These are phyloP conservation scores for Ustilago shanxiensis DNA, from an alignment of 1,284 basidiomycete species.

Conservation along the genomic window DNA sequence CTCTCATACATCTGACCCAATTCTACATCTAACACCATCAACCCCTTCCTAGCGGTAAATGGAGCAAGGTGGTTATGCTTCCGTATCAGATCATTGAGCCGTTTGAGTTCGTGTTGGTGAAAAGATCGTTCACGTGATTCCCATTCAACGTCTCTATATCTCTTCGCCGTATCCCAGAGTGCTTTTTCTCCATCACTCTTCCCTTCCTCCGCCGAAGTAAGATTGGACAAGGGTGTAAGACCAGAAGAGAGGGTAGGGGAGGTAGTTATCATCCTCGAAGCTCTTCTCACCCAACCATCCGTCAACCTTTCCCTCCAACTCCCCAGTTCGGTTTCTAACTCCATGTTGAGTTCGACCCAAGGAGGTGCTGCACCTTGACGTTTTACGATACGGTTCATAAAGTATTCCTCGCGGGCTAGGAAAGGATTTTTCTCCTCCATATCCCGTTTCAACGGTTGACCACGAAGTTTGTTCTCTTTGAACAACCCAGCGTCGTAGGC, in stretches of 20 bases:
- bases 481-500: conserved; percentile 80
- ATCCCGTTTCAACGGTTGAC: conserved; percentile 77
- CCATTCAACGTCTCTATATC: conserved; percentile 81
- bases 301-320: conserved; percentile 78
- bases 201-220: conserved; percentile 1
- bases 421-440: conserved; percentile 82
- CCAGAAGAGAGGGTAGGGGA: conserved; percentile 69
- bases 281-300: conserved; percentile 78
- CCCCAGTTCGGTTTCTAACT: conserved; percentile 75
- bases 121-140: conserved; percentile 75
- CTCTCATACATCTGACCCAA: conserved; percentile 26
- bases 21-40: conserved; percentile 45
- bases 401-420: conserved; percentile 60
- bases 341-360: conserved; percentile 86
- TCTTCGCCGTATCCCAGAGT: conserved; percentile 67
- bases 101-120: conserved; percentile 47
- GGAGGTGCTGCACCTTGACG: conserved; percentile 87
- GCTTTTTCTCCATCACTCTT: conserved; percentile 9
- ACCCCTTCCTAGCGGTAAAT: conserved; percentile 52
- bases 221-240: conserved; percentile 71
- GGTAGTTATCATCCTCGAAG: conserved; percentile 75
- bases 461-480: conserved; percentile 79
- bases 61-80: conserved; percentile 62
- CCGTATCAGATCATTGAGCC: conserved; percentile 58
- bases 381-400: conserved; percentile 90